A percentile compares a stretch with the other conserved stretches of the same genome.
Evolutionary conservation across 1,284 basidiomycete species (phyloP).

Genomic region (Marasmius sp.): DNA sequence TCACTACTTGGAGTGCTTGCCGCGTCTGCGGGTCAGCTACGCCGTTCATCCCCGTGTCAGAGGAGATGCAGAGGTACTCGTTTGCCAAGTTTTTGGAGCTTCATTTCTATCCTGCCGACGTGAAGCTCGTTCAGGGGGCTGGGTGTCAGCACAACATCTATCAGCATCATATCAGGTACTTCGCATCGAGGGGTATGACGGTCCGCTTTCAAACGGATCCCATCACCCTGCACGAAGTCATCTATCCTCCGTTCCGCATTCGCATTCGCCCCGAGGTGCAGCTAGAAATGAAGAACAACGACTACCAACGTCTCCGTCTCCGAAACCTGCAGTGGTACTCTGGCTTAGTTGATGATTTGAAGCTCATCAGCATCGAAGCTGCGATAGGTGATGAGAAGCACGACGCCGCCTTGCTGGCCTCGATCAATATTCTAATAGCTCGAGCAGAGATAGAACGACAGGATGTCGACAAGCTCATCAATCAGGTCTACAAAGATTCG

Average conservation of each 20-base stretch:
- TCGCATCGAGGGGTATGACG: constrained; percentile 82
- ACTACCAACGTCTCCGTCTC: constrained; percentile 77
- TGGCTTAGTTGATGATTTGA: constrained; percentile 70
- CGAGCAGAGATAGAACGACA: constrained; percentile 75
- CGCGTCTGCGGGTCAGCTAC: constrained; percentile 80
- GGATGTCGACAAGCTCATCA: constrained; percentile 76
- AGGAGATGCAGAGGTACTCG: constrained; percentile 93
- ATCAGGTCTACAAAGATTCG: constrained; percentile 80
- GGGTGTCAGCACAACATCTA: constrained; percentile 95
- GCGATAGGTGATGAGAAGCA: constrained; percentile 71
- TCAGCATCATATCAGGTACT: constrained; percentile 91
- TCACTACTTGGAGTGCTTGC: constrained; percentile 94
- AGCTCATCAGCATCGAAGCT: constrained; percentile 73
- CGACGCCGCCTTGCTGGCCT: constrained; percentile 57
- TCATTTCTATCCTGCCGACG: constrained; percentile 87
- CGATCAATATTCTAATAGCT: constrained; percentile 67
- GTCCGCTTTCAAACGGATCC: constrained; percentile 90
- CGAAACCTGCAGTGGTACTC: constrained; percentile 75
- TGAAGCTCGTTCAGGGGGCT: constrained; percentile 78
- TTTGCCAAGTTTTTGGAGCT: constrained; percentile 93
- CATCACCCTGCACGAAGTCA: constrained; percentile 81
- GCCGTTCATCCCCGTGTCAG: constrained; percentile 87
- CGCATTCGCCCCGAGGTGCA: constrained; percentile 84
- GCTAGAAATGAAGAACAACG: constrained; percentile 86
- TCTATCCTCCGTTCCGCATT: constrained; percentile 88